Evolutionary conservation across 2,329 filamentous ascomycete genomes (phyloP), one percentile per base, ranked within the genome.

Genomic region (Verticillium alfalfae): DNA sequence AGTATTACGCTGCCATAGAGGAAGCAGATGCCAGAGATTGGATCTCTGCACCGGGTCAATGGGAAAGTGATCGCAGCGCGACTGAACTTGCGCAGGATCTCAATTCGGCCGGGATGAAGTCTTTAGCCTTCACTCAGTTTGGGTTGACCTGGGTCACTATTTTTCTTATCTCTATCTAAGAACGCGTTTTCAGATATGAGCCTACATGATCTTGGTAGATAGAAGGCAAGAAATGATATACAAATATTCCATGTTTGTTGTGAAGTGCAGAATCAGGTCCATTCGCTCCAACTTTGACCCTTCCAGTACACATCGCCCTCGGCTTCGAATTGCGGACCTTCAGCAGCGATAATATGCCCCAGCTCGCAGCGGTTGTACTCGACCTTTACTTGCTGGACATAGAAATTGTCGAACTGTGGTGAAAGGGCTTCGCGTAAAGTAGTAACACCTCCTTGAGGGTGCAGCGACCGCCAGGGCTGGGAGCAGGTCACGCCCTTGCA

Each of bases 331-430:
- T 81, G 78, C 7, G 82, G 80, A 0, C 85, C 85, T 69, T 88
- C 85, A 3, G 80, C 79, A 22, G 80, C 78, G 1, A 81, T 45
- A 31, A 88, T 75, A 66, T 88, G 84, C 0, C 85, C 86, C 37
- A 76, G 57, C 65, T 81, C 80, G 67, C 86, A 88, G n/a, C 76
- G 76, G 1, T 74, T 73, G 65, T 81, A 88, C 8, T 71, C 69
- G 0, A 88, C 81, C 41, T 76, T 76, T 2, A 73, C 73, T 71
- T 81, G 80, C 45, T 75, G 68, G 16, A 66, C 69, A 65, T 88
- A 88, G 64, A 86, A 87, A 0, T 61, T 63, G 67, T 88, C 83
- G 57, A 79, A 86, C 0, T 68, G 68, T 0, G 71, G 57, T 2
- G 72, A 66, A 58, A 87, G 71, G 0, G 85, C 85, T 22, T 86